phyloP scores from a whole-genome alignment of 352 stramenopile species.

The Peronospora destructor region DNA sequence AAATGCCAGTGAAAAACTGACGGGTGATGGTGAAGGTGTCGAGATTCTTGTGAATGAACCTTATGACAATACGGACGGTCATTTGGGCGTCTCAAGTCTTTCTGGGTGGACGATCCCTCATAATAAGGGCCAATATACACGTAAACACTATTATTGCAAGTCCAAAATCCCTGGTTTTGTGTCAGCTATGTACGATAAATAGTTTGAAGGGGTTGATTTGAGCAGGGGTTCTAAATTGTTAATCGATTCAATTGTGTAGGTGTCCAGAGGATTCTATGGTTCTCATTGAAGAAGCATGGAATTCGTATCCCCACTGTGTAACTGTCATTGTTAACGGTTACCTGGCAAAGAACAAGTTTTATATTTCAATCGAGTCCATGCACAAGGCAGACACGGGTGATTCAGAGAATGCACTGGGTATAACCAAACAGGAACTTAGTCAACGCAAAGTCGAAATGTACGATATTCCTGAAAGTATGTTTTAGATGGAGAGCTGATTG shows the following conservation, averaged over 20 bases:
- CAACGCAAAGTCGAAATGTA: conserved; percentile 74
- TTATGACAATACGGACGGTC: conserved; percentile 78
- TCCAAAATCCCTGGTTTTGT: conserved; percentile 78
- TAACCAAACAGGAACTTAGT: conserved; percentile 65
- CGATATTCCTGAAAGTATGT: background rate
- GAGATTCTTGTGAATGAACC: conserved; percentile 85
- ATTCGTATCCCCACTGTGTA: conserved; percentile 81
- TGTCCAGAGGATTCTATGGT: conserved; percentile 83
- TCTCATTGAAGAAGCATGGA: conserved; percentile 83
- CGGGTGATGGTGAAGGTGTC: conserved; percentile 75
- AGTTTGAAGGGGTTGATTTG: no score
- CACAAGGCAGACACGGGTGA: conserved; percentile 55
- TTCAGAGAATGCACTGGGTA: conserved; percentile 57
- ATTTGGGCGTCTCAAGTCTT: conserved; percentile 67
- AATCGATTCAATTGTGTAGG: conserved; percentile 13
- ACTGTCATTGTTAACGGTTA: conserved; percentile 84
- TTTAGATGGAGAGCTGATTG: background rate
- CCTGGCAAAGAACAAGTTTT: conserved; percentile 83
- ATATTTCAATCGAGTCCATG: conserved; percentile 79
- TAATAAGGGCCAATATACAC: conserved; percentile 83
- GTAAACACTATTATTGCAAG: conserved; percentile 86
- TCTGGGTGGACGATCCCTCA: conserved; percentile 63
- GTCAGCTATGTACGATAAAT: conserved; percentile 79
- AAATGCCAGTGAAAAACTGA: conserved; percentile 80
- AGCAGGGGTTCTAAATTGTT: no score